Base-by-base conservation (phyloP, 2,329 filamentous ascomycete species). In the Alternaria sp. region DNA sequence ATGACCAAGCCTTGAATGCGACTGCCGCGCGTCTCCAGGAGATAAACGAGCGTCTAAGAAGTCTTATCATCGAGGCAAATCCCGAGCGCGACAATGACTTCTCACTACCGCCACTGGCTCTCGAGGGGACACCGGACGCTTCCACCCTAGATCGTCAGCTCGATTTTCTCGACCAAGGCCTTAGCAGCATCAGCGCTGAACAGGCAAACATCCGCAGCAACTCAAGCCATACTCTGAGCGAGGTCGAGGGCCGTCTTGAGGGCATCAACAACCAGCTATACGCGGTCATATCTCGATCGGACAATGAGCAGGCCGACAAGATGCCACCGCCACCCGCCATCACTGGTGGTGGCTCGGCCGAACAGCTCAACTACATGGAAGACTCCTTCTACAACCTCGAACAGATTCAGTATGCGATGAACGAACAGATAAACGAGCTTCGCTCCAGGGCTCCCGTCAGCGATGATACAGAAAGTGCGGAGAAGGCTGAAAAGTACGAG, bases 311-410 rank as follows among this genome's bases (percentile, higher is more conserved):
- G 37, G 72, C 80, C 14, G 77, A 82, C 42, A 78, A 82, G 21
- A 72, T 87, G 48, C 82, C 85, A 11, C 81, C 84, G 26, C 87
- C 88, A 5, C 89, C 90, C 3, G 78, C 83, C 34, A 77, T 83
- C 3, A 81, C 83, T 1, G 84, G 84, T 5, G 81, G 83, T 42
- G 85, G 84, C 26, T 76, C 91, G 5, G 83, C 90, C 45, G 85
- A 87, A 26, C 92, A 95, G 67, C 79, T 93, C 40, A 78, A 82
- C 45, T 91, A 91, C 67, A 81, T 93, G 62, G 85, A 90, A 62
- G 81, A 86, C 28, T 85, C 84, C 2, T 76, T 92, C 50, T 80
- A 82, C 39, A 78, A 78, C 7, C 67, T 79, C 7, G 72, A 75
- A 37, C 73, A 75, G 48, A 59, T 72, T 14, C 75, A 77, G 45